Conservation (phyloP, 345 rosid genomes). For the Mallotus nudiflorus region DNA sequence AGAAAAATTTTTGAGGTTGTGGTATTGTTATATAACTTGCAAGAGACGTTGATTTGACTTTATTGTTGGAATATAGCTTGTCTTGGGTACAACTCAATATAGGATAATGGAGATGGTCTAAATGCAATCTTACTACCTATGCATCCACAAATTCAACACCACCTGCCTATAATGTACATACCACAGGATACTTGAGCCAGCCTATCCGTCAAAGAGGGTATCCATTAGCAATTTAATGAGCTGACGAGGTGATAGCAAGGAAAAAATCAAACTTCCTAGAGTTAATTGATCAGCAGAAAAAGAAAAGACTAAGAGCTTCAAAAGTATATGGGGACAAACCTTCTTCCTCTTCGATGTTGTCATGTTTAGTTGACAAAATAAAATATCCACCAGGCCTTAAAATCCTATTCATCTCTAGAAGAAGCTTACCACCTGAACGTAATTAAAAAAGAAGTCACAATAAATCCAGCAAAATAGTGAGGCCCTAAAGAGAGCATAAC, state of each 20-base stretch:
- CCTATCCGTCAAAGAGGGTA: background rate
- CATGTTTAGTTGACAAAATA: slow-evolving; percentile 73
- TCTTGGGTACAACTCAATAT: background rate
- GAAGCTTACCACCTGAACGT: slow-evolving; percentile 68
- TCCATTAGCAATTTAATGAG: background rate
- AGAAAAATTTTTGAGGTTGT: background rate
- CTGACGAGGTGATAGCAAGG: background rate
- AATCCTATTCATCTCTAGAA: slow-evolving; percentile 91
- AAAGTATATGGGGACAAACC: slow-evolving; percentile 41
- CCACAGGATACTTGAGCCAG: background rate
- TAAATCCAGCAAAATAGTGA: background rate
- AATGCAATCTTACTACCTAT: background rate
- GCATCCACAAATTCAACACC: background rate
- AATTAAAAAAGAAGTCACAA: slow-evolving; percentile 4
- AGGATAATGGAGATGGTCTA: background rate
- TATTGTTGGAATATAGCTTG: background rate
- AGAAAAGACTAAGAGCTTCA: background rate
- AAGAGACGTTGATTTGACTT: background rate
- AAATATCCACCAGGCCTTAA: slow-evolving; percentile 90
- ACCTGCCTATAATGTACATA: background rate
- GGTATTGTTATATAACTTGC: background rate
- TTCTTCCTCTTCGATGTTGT: slow-evolving; percentile 75
- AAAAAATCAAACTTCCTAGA: background rate
- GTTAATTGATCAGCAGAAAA: background rate
- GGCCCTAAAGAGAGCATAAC: background rate